phyloP scores from a whole-genome alignment of 2,329 filamentous ascomycete species.

The Claviceps paspali region DNA sequence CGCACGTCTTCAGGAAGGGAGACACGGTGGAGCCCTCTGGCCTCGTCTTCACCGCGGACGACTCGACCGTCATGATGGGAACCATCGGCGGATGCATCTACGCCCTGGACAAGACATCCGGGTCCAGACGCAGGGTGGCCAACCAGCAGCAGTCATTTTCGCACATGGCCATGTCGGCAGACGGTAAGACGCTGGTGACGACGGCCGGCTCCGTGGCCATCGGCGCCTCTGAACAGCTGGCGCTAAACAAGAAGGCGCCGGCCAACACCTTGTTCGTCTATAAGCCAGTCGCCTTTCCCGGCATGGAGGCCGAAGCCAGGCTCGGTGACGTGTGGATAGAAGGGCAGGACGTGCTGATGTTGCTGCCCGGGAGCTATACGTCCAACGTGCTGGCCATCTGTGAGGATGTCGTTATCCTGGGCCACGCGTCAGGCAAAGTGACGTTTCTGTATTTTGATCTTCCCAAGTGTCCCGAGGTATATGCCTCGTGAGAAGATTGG shows the following conservation, averaged over 20 bases:
- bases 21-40: conserved; percentile 2
- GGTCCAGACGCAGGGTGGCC: conserved; percentile 4
- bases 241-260: conserved; percentile 4
- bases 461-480: conserved; percentile 2
- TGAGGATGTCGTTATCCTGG: conserved; percentile 6
- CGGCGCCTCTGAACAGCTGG: conserved; percentile 1
- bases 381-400: conserved; percentile 6
- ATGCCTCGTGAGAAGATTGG: background rate
- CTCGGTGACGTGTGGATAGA: conserved; percentile 7
- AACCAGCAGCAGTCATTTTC: conserved; percentile 6
- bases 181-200: conserved; percentile 4
- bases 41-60: conserved; percentile 3
- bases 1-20: conserved; percentile 3
- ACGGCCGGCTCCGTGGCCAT: conserved; percentile 5
- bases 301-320: conserved; percentile 6
- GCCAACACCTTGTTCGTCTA: conserved; percentile 6
- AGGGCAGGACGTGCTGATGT: conserved; percentile 4
- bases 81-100: conserved; percentile 5
- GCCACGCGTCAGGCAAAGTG: conserved; percentile 7
- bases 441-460: conserved; percentile 8
- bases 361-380: conserved; percentile 5
- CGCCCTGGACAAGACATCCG: conserved; percentile 2
- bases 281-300: conserved; percentile 6
- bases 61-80: conserved; percentile 5
- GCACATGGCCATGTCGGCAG: conserved; percentile 4